These are phyloP conservation scores for Sequoiadendron giganteum DNA, from an alignment of 75 land plant genomes.

Conservation along the genomic window DNA sequence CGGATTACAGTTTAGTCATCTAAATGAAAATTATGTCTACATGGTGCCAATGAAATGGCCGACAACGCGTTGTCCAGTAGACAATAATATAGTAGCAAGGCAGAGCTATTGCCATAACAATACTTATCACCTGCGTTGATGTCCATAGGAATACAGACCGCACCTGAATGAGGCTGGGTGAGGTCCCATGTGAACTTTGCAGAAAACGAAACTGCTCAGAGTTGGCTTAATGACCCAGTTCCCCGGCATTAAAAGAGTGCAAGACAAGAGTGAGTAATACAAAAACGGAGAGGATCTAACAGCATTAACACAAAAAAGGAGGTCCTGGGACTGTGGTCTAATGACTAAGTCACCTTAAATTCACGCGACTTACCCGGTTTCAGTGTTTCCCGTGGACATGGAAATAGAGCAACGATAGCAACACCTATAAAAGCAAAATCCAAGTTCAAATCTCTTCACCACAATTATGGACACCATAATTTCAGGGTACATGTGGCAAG, in stretches of 20 bases:
- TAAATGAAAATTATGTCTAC: neutral
- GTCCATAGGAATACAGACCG: neutral
- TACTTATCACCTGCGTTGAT: neutral
- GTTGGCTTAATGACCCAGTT: neutral
- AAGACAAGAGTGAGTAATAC: neutral
- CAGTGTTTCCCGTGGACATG: neutral
- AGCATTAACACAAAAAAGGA: neutral
- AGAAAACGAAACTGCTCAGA: neutral
- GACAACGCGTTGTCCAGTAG: neutral
- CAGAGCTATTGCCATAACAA: neutral
- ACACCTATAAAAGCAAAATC: neutral
- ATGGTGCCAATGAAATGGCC: neutral
- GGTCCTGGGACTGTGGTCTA: neutral
- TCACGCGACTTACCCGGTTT: neutral
- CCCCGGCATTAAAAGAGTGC: neutral
- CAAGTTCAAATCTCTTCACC: neutral
- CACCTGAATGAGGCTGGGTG: neutral
- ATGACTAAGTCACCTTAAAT: neutral
- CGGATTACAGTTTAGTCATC: neutral
- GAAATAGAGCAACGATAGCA: neutral
- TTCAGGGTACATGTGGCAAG: neutral
- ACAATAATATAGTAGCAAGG: neutral
- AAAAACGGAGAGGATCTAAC: neutral
- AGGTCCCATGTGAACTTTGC: neutral
- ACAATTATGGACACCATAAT: neutral